Evolutionary conservation across 1,139 yeast genomes (phyloP), one percentile per base, ranked within the genome.

Genomic region (Suhomyces guaymorum): DNA sequence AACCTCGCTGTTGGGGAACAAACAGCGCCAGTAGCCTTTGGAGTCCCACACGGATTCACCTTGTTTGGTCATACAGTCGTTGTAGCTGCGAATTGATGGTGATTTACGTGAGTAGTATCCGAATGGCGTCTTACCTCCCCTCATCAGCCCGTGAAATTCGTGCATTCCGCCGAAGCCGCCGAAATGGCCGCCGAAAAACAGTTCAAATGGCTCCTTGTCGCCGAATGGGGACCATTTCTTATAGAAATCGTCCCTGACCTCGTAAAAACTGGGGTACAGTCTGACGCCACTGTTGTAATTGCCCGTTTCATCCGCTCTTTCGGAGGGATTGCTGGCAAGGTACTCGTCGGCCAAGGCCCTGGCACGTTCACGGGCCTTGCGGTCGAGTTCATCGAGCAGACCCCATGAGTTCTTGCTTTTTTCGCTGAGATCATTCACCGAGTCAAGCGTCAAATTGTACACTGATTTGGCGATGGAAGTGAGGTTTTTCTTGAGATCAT

Each of bases 21-120:
- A 64, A 59, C 97, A 89, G 51, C 89, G 73, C 96, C 96, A 89
- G 57, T 79, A 74, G 0, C 96, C 96, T 28, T 73, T 66, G 13
- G 77, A 63, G 50, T 85, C 92, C 95, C 96, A 89, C 7, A 80
- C 79, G 1, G 87, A 75, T 12, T 73, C 65, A 1, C 97, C 97
- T 4, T 78, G 62, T 30, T 73, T 66, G 20, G 74, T 74, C 49
- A 73, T 51, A 56, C 97, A 89, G 28, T 75, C 71, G 40, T 75
- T 69, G 55, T 81, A 86, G 43, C 75, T 73, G 33, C 73, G 61
- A 1, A 74, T 63, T 1, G 82, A 68, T 2, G 97, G 96, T 7
- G 75, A 70, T 7, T 80, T 80, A 43, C 67, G 74, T 2, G 83
- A 72, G 54, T 74, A 72, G 37, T 70, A 57, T 0, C 85, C 86